phyloP scores from a whole-genome alignment of 169 alveolate genomes.

The Plasmodium cynomolgi region DNA sequence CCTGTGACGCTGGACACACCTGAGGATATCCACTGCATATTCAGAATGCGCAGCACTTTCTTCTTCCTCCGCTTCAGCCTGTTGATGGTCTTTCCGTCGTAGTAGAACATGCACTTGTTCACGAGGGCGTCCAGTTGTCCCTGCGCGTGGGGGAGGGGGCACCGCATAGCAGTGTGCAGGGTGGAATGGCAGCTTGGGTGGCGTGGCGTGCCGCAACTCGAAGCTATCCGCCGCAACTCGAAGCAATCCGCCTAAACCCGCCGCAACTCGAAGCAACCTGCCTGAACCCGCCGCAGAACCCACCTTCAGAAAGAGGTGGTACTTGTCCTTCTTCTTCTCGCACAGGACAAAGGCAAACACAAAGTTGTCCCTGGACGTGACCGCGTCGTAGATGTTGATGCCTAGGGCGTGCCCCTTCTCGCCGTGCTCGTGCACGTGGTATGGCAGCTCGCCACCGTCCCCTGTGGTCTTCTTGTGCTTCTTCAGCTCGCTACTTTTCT shows the following conservation, averaged over 20 bases:
- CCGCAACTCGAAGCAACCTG: too few species aligned
- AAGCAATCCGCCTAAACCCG: too few species aligned
- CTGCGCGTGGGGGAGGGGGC: not conserved
- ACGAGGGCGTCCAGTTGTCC: conserved; percentile 63
- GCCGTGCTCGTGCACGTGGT: conserved; percentile 23
- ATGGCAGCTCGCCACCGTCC: conserved; percentile 19
- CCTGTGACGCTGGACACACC: not conserved
- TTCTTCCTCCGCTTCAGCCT: conserved; percentile 31
- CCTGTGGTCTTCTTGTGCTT: not conserved
- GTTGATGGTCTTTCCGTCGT: conserved; percentile 46
- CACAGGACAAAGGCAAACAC: conserved; percentile 45
- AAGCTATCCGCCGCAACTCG: too few species aligned
- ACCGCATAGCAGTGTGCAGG: not conserved
- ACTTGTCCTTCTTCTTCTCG: conserved; percentile 51
- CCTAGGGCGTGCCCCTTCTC: conserved; percentile 17
- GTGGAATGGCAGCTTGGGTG: too few species aligned
- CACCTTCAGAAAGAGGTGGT: conserved; percentile 66
- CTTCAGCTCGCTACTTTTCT: conserved; percentile 10
- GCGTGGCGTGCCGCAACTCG: too few species aligned
- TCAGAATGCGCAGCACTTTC: conserved; percentile 31
- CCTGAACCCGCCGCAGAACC: not conserved
- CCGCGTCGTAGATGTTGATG: conserved; percentile 44
- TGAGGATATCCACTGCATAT: conserved; percentile 67
- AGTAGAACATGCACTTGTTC: conserved; percentile 61
- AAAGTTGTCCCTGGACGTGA: conserved; percentile 51